These are phyloP conservation scores for Tricharina praecox DNA, from an alignment of 495 filamentous ascomycete genomes.

Conservation along the genomic window DNA sequence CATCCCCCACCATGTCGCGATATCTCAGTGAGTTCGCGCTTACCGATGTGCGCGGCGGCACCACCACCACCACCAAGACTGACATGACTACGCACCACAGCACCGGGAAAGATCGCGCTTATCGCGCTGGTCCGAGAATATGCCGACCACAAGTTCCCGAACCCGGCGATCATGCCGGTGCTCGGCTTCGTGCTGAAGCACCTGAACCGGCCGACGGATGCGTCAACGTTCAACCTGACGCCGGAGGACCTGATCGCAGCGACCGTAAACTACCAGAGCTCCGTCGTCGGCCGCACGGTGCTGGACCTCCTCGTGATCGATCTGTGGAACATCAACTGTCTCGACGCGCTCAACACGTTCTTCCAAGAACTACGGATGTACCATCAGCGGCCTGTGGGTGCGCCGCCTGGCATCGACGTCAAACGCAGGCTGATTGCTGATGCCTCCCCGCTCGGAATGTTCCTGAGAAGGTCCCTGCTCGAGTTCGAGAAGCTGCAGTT, in stretches of 20 bases:
- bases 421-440: slow-evolving; percentile 30
- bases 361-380: slow-evolving; percentile 39
- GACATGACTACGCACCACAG: too few species aligned
- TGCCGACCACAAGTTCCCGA: slow-evolving; percentile 55
- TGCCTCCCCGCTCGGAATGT: slow-evolving; percentile 70
- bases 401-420: slow-evolving; percentile 6
- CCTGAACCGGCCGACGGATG: slow-evolving; percentile 36
- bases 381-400: slow-evolving; percentile 32
- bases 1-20: slow-evolving; percentile 4
- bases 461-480: slow-evolving; percentile 55
- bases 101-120: slow-evolving; percentile 68
- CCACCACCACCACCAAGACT: too few species aligned
- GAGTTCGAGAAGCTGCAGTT: slow-evolving; percentile 74
- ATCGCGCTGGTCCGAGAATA: slow-evolving; percentile 70
- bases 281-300: slow-evolving; percentile 46
- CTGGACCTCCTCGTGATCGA: slow-evolving; percentile 76
- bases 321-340: slow-evolving; percentile 68
- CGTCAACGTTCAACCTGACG: slow-evolving; percentile 38
- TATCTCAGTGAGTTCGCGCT: slow-evolving; percentile 6
- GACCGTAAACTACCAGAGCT: slow-evolving; percentile 18
- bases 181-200: slow-evolving; percentile 71
- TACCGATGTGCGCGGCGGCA: too few species aligned
- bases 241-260: slow-evolving; percentile 32
- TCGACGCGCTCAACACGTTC: slow-evolving; percentile 59
- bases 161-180: slow-evolving; percentile 56